Base-by-base conservation (phyloP, 2,329 filamentous ascomycete species). In the Aspergillus brasiliensis region DNA sequence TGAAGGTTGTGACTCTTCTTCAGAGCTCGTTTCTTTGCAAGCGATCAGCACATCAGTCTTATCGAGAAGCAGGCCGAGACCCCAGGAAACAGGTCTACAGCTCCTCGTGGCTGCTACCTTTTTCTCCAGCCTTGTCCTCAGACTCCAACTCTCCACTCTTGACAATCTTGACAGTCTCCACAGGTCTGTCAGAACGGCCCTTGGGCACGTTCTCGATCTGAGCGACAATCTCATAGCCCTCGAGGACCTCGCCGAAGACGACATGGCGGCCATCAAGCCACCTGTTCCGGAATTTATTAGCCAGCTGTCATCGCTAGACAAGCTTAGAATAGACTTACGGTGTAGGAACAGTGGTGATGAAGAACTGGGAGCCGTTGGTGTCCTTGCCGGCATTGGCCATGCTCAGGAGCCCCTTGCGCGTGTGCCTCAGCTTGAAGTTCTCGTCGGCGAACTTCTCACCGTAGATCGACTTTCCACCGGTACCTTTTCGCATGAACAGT, bases 341-440 rank as follows among this genome's bases (percentile, higher is more conserved):
- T 59, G 85, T 88, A 69, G 84, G 71, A 62, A 79, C 83, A 56
- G 85, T 87, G 65, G 85, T 88, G 73, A 88, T 87, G 80, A 88
- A 88, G 79, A 88, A 89, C 73, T 89, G 87, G 54, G 82, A 86
- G 65, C 85, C 86, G 69, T 87, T 86, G 71, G 85, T 88, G 70
- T 87, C 83, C 73, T 85, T 84, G 72, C 86, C 86, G 57, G 84
- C 80, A 76, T 88, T 88, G 68, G 84, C 86, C 86, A 86, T 89
- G 79, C 83, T 87, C 64, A 89, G 77, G 58, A 86, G 79, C 60
- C 86, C 86, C 73, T 83, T 85, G 76, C 86, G 86, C 76, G 79
- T 86, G 79, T 88, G 86, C 78, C 86, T 87, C 71, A 88, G 79
- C 81, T 88, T 88, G 80, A 89, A 88, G 83, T 89, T 89, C 82